These are phyloP conservation scores for Salicornia ramosissima DNA, from an alignment of 148 eudicot genomes.

Conservation along the genomic window DNA sequence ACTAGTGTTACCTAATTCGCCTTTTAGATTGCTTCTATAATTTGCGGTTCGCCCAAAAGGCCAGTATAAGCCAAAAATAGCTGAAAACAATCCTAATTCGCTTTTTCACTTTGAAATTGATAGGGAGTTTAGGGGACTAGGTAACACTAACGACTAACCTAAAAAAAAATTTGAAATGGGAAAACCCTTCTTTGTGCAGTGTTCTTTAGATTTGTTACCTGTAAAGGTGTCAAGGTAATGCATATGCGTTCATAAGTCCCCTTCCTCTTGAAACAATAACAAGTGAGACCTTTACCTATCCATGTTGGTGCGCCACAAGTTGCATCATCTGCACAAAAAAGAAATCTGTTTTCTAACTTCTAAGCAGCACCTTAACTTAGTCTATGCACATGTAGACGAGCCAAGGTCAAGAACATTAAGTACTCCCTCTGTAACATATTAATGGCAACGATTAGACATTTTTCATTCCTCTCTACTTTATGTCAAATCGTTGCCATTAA, in stretches of 20 bases:
- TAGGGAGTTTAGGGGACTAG: too few relatives aligned
- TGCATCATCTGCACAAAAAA: conserved; percentile 50
- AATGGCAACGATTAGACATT: too few relatives aligned
- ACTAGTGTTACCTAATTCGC: too few relatives aligned
- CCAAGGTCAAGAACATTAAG: neutral
- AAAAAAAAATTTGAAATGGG: neutral
- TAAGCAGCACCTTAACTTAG: neutral
- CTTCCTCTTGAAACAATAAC: conserved; percentile 72
- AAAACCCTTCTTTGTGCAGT: neutral
- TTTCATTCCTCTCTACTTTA: too few relatives aligned
- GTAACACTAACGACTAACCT: too few relatives aligned
- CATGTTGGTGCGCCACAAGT: conserved; percentile 48
- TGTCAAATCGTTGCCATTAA: too few relatives aligned
- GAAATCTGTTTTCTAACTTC: neutral
- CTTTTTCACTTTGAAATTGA: too few relatives aligned
- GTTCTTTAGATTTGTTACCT: conserved; percentile 35
- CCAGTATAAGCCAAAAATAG: too few relatives aligned
- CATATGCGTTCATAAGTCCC: conserved; percentile 48
- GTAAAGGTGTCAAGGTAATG: conserved; percentile 55
- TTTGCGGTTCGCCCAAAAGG: too few relatives aligned
- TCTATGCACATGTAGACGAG: neutral
- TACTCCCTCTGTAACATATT: too few relatives aligned
- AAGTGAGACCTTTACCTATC: conserved; percentile 67
- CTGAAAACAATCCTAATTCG: too few relatives aligned
- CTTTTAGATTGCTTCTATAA: too few relatives aligned